Base-by-base conservation (phyloP, 805 yeast genomes). In the Saccharomycopsis fodiens region DNA sequence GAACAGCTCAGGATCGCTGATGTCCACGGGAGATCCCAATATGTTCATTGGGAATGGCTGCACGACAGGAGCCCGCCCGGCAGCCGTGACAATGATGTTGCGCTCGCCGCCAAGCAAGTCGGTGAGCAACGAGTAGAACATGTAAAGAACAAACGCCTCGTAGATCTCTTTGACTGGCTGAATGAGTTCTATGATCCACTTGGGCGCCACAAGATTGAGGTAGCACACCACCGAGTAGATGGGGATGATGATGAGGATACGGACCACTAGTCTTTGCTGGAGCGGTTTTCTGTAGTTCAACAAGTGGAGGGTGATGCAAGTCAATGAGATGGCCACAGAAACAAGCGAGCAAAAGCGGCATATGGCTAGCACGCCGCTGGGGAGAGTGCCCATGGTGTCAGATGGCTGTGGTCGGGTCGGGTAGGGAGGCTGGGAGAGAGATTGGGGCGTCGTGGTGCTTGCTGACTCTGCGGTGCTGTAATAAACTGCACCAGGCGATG, bases 61-160 rank as follows among this genome's bases (percentile, higher is more conserved):
- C 1, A 59, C 55, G 3, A 80, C 76, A 0, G 96, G 95, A 22
- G 73, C 70, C 37, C 91, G 69, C 2, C 93, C 87, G 40, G 83
- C 73, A 19, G 85, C 69, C 50, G 70, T 66, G 41, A 85, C 76
- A 27, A 93, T 81, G 21, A 93, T 87, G 48, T 78, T 78, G 41
- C 95, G 70, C 59, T 94, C 98, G 15, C 98, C 99, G 0, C 97
- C 97, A 7, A 93, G 69, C 67, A 87, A 74, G 52, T 80, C 76
- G 0, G 94, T 87, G 45, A 93, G 67, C 23, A 88, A 69, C 27
- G 91, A 74, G 67, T 85, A 91, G 60, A 93, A 93, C 1, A 96
- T 87, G 62, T 93, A 93, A 29, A 93, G 85, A 29, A 89, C 96
- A 64, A 93, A 86, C 0, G 97, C 97, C 62, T 93, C 98, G 62